Evolutionary conservation across 2,329 filamentous ascomycete genomes (phyloP).

Genomic region (Cercospora beticola): DNA sequence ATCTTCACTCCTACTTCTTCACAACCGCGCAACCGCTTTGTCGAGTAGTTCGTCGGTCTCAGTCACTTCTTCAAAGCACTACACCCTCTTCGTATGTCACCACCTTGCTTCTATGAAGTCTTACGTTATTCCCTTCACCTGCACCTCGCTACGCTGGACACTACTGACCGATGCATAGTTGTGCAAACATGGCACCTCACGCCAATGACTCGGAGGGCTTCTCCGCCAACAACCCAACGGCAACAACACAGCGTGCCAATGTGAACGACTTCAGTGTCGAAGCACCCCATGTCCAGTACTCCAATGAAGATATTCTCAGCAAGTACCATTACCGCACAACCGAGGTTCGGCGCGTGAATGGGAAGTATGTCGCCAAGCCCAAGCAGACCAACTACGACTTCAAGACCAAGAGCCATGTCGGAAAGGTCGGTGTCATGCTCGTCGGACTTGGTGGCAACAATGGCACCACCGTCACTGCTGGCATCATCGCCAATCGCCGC

Average conservation of each 20-base stretch:
- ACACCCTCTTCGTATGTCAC: not conserved
- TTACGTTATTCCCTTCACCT: not conserved
- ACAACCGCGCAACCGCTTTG: not conserved
- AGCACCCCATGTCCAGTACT: slow-evolving; percentile 91
- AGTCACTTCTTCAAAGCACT: not conserved
- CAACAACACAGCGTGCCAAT: not conserved
- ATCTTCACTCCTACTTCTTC: slow-evolving; percentile 2
- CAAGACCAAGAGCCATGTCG: slow-evolving; percentile 91
- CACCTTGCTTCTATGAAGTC: not conserved
- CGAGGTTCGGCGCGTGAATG: slow-evolving; percentile 68
- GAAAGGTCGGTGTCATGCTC: slow-evolving; percentile 94
- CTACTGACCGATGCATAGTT: not conserved
- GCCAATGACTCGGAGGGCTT: slow-evolving; percentile 64
- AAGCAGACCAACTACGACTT: slow-evolving; percentile 93
- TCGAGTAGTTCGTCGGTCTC: not conserved
- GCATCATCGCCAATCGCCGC: slow-evolving; percentile 92
- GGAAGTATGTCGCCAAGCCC: slow-evolving; percentile 79
- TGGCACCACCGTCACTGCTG: slow-evolving; percentile 92
- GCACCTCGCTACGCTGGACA: not conserved
- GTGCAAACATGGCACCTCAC: slow-evolving; percentile 79
- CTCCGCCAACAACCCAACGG: slow-evolving; percentile 50
- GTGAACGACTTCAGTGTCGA: slow-evolving; percentile 71
- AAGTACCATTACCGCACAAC: slow-evolving; percentile 98
- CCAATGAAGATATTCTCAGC: slow-evolving; percentile 81
- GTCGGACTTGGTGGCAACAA: slow-evolving; percentile 99